These are phyloP conservation scores for Lactifluus subvellereus DNA, from an alignment of 768 basidiomycete species.

Conservation along the genomic window DNA sequence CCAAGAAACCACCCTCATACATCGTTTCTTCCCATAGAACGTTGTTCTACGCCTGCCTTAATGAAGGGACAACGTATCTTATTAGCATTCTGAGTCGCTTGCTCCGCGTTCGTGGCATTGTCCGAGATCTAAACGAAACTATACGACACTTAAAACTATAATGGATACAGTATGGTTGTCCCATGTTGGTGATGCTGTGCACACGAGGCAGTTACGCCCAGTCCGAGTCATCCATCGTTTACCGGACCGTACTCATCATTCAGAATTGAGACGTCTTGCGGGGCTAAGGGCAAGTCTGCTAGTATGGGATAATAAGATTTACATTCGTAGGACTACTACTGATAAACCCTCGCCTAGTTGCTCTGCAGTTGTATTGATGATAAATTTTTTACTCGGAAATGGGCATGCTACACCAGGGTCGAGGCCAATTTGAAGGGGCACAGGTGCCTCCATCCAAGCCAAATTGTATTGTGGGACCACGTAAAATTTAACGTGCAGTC, in stretches of 20 bases:
- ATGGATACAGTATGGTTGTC: neutral
- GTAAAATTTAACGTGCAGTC: no score
- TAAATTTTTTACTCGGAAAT: neutral
- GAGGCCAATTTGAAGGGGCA: neutral
- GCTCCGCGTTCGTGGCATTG: constrained; percentile 11
- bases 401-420: neutral
- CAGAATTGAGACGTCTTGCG: neutral
- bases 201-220: neutral
- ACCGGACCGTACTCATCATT: no score
- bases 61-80: neutral
- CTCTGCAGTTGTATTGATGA: neutral
- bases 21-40: neutral
- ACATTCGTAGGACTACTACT: neutral
- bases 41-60: neutral
- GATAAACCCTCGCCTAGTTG: neutral
- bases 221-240: neutral
- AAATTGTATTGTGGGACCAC: no score
- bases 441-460: neutral
- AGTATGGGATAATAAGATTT: neutral
- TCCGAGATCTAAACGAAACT: neutral
- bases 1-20: neutral
- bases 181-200: neutral
- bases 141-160: neutral
- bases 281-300: neutral
- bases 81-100: constrained; percentile 2